Base-by-base conservation (phyloP, 1,139 yeast species). In the Kurtzmaniella quercitrusa region DNA sequence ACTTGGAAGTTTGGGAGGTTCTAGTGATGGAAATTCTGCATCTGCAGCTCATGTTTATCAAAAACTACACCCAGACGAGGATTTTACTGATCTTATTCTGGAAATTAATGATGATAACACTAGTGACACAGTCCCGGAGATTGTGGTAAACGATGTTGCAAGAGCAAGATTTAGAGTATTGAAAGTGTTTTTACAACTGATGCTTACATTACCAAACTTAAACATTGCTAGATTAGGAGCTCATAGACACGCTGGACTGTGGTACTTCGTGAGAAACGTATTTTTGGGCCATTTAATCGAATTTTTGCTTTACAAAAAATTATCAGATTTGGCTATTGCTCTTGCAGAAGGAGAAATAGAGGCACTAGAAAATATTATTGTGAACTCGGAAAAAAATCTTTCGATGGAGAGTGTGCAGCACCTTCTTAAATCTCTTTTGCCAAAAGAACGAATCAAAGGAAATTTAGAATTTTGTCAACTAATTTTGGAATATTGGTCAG, bases 201-300 rank as follows among this genome's bases (percentile, higher is more conserved):
- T 68, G 15, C 58, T 63, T 15, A 47, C 68, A 3, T 45, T 60
- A 33, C 68, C 75, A 4, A 68, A 69, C 47, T 50, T 68, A 36
- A 59, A 60, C 44, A 62, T 70, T 33, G 74, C 74, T 1, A 66
- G 65, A 42, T 49, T 70, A 34, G 66, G 66, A 3, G 65, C 62
- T 15, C 71, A 68, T 50, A 60, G 76, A 48, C 76, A 69, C 50
- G 70, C 73, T 1, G 75, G 76, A 0, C 65, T 63, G 54, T 70
- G 75, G 75, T 70, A 61, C 49, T 68, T 65, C 47, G 48, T 70
- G 43, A 53, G 76, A 40, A 69, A 67, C 65, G 58, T 56, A 59
- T 66, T 75, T 54, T 54, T 69, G 47, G 68, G 73, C 7, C 62
- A 73, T 55, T 53, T 66, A 48, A 46, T 68, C 59, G 62, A 68